These are phyloP conservation scores for Ceriops zippeliana DNA, from an alignment of 345 rosid genomes.

Conservation along the genomic window DNA sequence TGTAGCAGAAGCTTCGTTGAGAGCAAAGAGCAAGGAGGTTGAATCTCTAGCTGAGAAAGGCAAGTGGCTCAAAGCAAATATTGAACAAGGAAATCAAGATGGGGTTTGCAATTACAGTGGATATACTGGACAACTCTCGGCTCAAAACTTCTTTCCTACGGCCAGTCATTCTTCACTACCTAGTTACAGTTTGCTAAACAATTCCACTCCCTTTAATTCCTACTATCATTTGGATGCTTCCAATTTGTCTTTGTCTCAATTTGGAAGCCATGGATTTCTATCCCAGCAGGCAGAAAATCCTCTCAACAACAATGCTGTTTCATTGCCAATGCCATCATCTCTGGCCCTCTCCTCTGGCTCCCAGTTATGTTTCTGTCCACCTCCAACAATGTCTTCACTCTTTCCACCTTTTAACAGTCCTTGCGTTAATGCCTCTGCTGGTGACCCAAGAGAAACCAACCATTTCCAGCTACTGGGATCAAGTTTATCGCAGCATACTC, in stretches of 20 bases:
- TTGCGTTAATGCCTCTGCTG: conserved; percentile 19
- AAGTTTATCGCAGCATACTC: conserved; percentile 6
- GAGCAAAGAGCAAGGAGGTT: conserved; percentile 37
- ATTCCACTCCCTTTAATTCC: conserved; percentile 37
- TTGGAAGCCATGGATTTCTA: conserved; percentile 55
- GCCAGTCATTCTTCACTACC: conserved; percentile 37
- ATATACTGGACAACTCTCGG: conserved; percentile 29
- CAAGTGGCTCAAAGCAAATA: conserved; percentile 47
- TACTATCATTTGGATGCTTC: conserved; percentile 63
- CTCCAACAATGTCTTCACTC: conserved; percentile 50
- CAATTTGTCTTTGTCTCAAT: conserved; percentile 59
- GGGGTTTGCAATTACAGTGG: conserved; percentile 25
- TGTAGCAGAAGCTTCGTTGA: conserved; percentile 34
- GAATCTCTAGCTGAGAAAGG: conserved; percentile 46
- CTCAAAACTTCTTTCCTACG: conserved; percentile 45
- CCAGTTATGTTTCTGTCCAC: conserved; percentile 58
- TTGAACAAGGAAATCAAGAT: conserved; percentile 24
- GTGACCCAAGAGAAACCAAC: conserved; percentile 12
- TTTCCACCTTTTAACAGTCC: conserved; percentile 52
- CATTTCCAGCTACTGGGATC: conserved; percentile 20
- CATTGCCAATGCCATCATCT: conserved; percentile 28
- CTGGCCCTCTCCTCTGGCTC: conserved; percentile 36
- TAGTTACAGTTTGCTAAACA: conserved; percentile 30
- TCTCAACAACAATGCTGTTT: conserved; percentile 13
- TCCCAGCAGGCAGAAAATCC: conserved; percentile 45